Evolutionary conservation across 108 stramenopile genomes (phyloP), one percentile per base, ranked within the genome.

Genomic region (Cyclotella cryptica): DNA sequence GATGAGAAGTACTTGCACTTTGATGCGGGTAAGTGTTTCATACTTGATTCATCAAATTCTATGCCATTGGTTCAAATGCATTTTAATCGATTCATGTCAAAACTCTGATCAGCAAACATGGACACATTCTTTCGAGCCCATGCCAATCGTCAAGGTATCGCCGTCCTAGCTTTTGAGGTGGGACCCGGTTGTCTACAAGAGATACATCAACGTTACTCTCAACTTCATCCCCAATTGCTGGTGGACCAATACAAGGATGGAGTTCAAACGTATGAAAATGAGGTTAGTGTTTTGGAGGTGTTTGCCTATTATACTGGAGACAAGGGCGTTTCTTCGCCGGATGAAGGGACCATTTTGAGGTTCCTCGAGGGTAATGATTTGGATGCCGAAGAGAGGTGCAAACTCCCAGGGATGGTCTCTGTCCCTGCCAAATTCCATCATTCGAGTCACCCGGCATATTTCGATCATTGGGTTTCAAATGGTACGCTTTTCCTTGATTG

Each of bases 401-500:
- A 54, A 46, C 82, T 94, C 15, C 93, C 96, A 15, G 96, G 96
- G 0, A 74, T 96, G 45, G 54, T 30, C 3, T 51, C 63, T 13
- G 83, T 93, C 22, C 73, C 83, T 29, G 93, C 96, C 8, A 65
- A 63, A 29, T 96, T 96, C 73, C 86, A 86, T 73, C 51, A 69
- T 10, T 69, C 69, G 13, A 79, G 78, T 51, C 76, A 81, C 22
- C 66, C 90, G 5, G 92, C 93, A 12, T 96, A 94, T 78, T 91
- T 86, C 58, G 96, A 96, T 67, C 96, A 96, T 72, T 96, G 96
- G 96, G 96, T 92, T 1, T 86, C 84, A 46, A 87, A 87, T 65
- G 78, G 74, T 75, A 29, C 45, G 65, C 29, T n/a, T 13, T 0
- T 22, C 3, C 11, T 41, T 57, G 6, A 40, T 19, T 53, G 29